Evolutionary conservation across 2,329 filamentous ascomycete genomes (phyloP), one percentile per base, ranked within the genome.

Genomic region (Metarhizium anisopliae): DNA sequence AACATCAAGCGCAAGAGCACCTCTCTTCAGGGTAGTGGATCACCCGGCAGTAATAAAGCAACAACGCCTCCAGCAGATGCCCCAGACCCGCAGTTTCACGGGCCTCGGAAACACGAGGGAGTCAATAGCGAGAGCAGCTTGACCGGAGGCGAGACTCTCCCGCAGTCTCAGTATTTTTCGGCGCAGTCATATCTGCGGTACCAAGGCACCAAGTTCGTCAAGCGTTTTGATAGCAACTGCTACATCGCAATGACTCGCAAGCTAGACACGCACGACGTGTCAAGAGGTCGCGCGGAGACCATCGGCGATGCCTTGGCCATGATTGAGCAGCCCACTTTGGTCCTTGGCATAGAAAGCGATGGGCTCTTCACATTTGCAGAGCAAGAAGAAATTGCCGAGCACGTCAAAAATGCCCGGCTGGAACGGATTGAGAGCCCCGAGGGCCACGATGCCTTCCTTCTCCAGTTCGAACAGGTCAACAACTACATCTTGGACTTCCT

Each of bases 171-270:
- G n/a, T 96, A 96, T 72, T 99, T 97, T 73, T 97, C 94, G 0
- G 94, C 94, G 0, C 94, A 99, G 70, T 96, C 92, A 0, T 99
- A 99, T 72, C 82, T 99, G 47, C 88, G 94, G 20, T 99, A 99
- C 72, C 94, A 99, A 72, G 93, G 91, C 55, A 83, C 87, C 64
- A 99, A 99, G 71, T 99, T 99, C 65, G 94, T 97, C 64, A 91
- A 89, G 70, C 88, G 94, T 10, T 99, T 97, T 70, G 94, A 99
- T 71, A 90, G 91, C 65, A 99, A 99, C 71, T 99, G 94, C 75
- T 99, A 99, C 75, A 97, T 99, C 63, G 92, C 94, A 62, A 96
- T 99, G 72, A 97, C 94, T 4, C 87, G 94, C 65, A 99, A 99
- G 72, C 82, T 99, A 16, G 94, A 99, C 69, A 97, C 94, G 0